Evolutionary conservation across 495 filamentous ascomycete genomes (phyloP), one percentile per base, ranked within the genome.

Genomic region (Stereocaulon alpinum): DNA sequence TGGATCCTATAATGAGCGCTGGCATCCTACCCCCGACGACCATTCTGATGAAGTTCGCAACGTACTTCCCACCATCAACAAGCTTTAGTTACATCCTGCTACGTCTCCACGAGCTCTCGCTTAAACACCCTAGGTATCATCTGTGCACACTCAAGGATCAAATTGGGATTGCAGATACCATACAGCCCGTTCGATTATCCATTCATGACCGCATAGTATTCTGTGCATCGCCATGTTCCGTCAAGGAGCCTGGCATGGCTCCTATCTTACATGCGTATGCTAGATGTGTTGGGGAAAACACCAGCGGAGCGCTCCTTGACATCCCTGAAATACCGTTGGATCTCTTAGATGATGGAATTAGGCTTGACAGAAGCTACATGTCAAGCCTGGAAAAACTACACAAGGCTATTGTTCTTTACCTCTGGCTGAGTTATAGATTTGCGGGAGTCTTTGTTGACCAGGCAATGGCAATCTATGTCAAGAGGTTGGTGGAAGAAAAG

Each of bases 371-470:
- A 50, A 67, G 74, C 0, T 86, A 88, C 56, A 69, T 97, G 62
- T 66, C 70, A 30, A 68, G 75, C 9, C 71, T 96, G 47, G 94
- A 97, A 71, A 66, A 63, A 18, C 73, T 97, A 24, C 94, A 98
- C 72, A 89, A 87, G 67, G 74, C 81, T 17, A 71, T 97, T 37
- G 86, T 92, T 20, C 70, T 92, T 20, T 98, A 96, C 64, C 75
- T 91, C 9, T 98, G 93, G 93, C 76, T 97, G 18, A 82, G 81
- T 59, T 87, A 77, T 63, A 76, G 83, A 5, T 85, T 85, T 62
- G 68, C 84, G 12, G 89, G 91, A 53, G 78, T 95, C 12, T 96
- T 97, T 69, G 80, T 77, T 12, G 87, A 86, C 61, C 82, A 90
- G 61, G 76, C 76, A 30, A 80, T 96, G 24, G 89, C 88, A 1